These are phyloP conservation scores for Henckelia pumila DNA, from an alignment of 257 asterid genomes.

Conservation along the genomic window DNA sequence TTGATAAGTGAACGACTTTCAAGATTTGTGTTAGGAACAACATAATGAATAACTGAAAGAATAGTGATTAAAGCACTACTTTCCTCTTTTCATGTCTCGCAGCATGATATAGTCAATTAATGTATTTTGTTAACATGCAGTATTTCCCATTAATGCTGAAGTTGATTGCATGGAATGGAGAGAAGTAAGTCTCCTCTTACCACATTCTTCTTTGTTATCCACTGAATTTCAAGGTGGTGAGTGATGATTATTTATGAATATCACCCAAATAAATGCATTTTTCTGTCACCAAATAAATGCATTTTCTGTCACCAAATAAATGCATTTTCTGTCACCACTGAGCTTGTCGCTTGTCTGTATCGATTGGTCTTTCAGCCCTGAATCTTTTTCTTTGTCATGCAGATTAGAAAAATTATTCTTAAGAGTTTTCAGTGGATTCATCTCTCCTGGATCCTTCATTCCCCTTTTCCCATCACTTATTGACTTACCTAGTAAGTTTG, in stretches of 20 bases:
- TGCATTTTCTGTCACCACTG: not conserved
- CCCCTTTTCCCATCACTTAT: constrained; percentile 72
- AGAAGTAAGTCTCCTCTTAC: constrained; percentile 55
- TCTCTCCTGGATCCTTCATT: constrained; percentile 82
- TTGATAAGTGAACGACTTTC: constrained; percentile 6
- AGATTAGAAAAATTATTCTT: constrained; percentile 62
- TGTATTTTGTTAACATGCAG: constrained; percentile 49
- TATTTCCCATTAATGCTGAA: constrained; percentile 88
- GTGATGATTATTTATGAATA: constrained; percentile 4
- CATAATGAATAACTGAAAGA: constrained; percentile 1
- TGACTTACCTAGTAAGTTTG: constrained; percentile 81
- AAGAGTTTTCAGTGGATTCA: constrained; percentile 53
- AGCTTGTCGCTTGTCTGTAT: constrained; percentile 17
- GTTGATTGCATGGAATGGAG: constrained; percentile 96
- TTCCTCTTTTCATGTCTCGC: constrained; percentile 12
- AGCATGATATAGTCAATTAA: constrained; percentile 21
- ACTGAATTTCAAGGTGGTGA: constrained; percentile 3
- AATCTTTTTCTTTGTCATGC: constrained; percentile 27
- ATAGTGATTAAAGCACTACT: not conserved
- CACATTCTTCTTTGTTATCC: constrained; percentile 14
- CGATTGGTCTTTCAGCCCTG: constrained; percentile 14
- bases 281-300: not conserved
- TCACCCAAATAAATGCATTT: constrained; percentile 4
- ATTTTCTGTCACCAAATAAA: not conserved
- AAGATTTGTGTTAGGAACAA: constrained; percentile 16